These are phyloP conservation scores for Tranzscheliella williamsii DNA, from an alignment of 1,284 basidiomycete genomes.

Conservation along the genomic window DNA sequence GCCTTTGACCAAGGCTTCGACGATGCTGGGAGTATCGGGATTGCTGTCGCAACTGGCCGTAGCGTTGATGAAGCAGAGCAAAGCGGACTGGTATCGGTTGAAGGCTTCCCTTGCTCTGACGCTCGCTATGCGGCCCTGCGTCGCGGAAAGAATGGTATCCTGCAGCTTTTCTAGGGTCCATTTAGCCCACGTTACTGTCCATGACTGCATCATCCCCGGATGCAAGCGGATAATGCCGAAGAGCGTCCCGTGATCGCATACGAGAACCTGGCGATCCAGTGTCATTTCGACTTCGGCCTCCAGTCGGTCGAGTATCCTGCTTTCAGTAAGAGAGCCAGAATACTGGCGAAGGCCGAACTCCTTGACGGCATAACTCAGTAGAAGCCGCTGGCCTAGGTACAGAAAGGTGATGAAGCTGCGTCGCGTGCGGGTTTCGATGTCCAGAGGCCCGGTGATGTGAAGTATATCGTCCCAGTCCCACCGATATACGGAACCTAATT, in stretches of 20 bases:
- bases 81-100: conserved; percentile 15
- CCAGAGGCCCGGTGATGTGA: conserved; percentile 21
- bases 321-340: conserved; percentile 1
- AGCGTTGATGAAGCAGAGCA: conserved; percentile 26
- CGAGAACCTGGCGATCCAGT: conserved; percentile 18
- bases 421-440: conserved; percentile 9
- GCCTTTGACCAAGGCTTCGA: conserved; percentile 11
- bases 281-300: conserved; percentile 9
- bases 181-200: conserved; percentile 18
- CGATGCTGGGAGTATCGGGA: conserved; percentile 10
- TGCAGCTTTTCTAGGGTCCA: conserved; percentile 18
- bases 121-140: conserved; percentile 10
- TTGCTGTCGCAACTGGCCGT: conserved; percentile 17
- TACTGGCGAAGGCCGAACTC: conserved; percentile 4
- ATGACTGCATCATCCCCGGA: conserved; percentile 31
- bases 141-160: conserved; percentile 2
- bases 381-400: conserved; percentile 19
- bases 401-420: conserved; percentile 26
- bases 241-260: conserved; percentile 25
- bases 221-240: conserved; percentile 26
- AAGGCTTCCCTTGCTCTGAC: conserved; percentile 21
- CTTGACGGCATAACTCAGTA: conserved; percentile 11
- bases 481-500: conserved; percentile 2
- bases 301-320: conserved; percentile 1
- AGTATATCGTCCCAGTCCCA: conserved; percentile 37